Conservation (phyloP, 306 rosid species). For the Trifolium repens region DNA sequence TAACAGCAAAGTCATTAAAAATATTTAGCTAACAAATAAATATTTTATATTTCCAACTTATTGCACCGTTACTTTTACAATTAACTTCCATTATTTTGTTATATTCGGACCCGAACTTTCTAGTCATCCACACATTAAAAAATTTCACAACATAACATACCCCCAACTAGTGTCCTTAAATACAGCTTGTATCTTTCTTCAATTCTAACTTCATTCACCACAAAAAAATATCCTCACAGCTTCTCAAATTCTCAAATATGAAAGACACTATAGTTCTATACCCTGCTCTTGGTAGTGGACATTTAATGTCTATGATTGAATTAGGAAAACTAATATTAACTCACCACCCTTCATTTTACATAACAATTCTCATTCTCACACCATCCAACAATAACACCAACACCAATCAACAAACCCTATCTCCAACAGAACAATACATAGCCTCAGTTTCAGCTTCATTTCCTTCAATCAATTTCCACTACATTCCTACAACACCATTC, state of each 20-base stretch:
- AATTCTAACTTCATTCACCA: not conserved
- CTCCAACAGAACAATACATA: not conserved
- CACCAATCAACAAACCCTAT: not conserved
- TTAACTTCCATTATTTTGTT: too few relatives aligned
- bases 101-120: too few relatives aligned
- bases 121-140: too few relatives aligned
- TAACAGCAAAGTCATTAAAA: too few relatives aligned
- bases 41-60: too few relatives aligned
- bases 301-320: slow-evolving; percentile 7
- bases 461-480: slow-evolving; percentile 35
- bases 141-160: too few relatives aligned
- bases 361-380: not conserved
- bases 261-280: not conserved
- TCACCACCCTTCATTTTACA: not conserved
- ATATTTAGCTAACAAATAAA: too few relatives aligned
- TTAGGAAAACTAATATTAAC: slow-evolving; percentile 8
- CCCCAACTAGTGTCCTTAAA: not conserved
- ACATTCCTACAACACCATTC: slow-evolving; percentile 1
- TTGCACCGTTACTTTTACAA: too few relatives aligned
- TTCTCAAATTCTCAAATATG: not conserved
- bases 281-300: slow-evolving; percentile 10
- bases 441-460: not conserved
- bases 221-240: not conserved
- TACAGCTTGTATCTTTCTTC: not conserved
- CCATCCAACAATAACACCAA: not conserved